Evolutionary conservation across 2,329 filamentous ascomycete genomes (phyloP).

Genomic region (Aspergillus proliferans): DNA sequence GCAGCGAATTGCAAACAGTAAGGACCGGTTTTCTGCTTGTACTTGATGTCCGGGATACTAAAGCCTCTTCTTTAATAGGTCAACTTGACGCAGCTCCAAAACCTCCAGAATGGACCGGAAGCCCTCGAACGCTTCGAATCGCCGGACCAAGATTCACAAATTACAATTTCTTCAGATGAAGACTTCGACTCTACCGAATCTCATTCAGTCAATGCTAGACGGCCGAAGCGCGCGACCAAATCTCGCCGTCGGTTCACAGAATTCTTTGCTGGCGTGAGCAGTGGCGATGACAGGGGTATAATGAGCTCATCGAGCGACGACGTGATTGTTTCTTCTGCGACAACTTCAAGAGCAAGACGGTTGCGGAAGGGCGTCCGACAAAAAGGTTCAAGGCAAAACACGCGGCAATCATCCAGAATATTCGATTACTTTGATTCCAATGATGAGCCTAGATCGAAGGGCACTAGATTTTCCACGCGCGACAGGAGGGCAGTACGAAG

Average conservation of each 20-base stretch:
- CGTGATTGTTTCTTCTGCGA: conserved; percentile 9
- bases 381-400: conserved; percentile 2
- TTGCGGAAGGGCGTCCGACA: conserved; percentile 6
- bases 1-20: conserved; percentile 31
- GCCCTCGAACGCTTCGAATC: conserved; percentile 17
- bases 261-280: conserved; percentile 13
- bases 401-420: conserved; percentile 3
- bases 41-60: not conserved
- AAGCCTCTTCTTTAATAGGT: conserved; percentile 17
- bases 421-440: conserved; percentile 11
- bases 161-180: conserved; percentile 7
- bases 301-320: conserved; percentile 18
- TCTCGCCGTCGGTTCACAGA: conserved; percentile 12
- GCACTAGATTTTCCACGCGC: conserved; percentile 27
- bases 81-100: conserved; percentile 18
- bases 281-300: conserved; percentile 11
- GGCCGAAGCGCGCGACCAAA: conserved; percentile 6
- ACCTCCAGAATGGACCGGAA: conserved; percentile 22
- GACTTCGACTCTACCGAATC: conserved; percentile 5
- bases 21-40: conserved; percentile 8
- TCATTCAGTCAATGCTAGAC: not conserved
- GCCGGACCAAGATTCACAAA: not conserved
- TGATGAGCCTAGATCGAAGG: conserved; percentile 5
- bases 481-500: conserved; percentile 21
- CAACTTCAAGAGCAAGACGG: conserved; percentile 9